A percentile compares a stretch with the other conserved stretches of the same genome.
Evolutionary conservation across 208 protist genomes (phyloP).

Genomic region (Leishmania lainsoni): DNA sequence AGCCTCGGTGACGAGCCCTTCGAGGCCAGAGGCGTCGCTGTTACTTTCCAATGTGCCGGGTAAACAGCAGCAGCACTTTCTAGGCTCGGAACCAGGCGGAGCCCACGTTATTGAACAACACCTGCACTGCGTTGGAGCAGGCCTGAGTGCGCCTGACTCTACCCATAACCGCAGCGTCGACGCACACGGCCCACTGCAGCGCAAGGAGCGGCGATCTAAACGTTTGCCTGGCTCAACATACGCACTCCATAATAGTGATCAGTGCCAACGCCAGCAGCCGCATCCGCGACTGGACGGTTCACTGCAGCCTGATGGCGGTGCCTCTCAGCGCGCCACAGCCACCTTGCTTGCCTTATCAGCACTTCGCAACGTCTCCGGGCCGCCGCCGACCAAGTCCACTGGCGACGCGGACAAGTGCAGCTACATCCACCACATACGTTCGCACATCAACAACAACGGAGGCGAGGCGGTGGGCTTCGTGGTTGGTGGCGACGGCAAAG

Average conservation of each 20-base stretch:
- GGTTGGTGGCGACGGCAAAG: not conserved
- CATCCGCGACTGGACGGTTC: slow-evolving; percentile 1
- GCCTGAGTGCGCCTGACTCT: not conserved
- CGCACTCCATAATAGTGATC: not conserved
- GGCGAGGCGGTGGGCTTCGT: not conserved
- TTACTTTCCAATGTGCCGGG: not conserved
- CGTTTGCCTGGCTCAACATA: slow-evolving; percentile 6
- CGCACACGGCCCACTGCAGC: slow-evolving; percentile 11
- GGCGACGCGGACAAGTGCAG: slow-evolving; percentile 5
- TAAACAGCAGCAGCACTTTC: not conserved
- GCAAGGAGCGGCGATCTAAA: slow-evolving; percentile 35
- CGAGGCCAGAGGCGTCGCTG: not conserved
- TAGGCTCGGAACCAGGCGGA: not conserved
- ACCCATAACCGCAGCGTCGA: slow-evolving; percentile 10
- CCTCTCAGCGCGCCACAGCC: slow-evolving; percentile 19
- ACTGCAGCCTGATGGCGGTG: slow-evolving; percentile 1
- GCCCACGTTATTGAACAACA: not conserved
- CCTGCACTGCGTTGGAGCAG: not conserved
- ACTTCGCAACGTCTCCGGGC: slow-evolving; percentile 15
- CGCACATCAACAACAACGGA: not conserved
- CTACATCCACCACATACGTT: not conserved
- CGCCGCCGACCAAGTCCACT: not conserved
- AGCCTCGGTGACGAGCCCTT: not conserved
- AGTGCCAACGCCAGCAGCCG: not conserved
- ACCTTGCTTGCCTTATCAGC: slow-evolving; percentile 27